Evolutionary conservation across 192 early-diverging fungal species (phyloP), one percentile per base, ranked within the genome.

Genomic region (Spizellomyces punctatus): DNA sequence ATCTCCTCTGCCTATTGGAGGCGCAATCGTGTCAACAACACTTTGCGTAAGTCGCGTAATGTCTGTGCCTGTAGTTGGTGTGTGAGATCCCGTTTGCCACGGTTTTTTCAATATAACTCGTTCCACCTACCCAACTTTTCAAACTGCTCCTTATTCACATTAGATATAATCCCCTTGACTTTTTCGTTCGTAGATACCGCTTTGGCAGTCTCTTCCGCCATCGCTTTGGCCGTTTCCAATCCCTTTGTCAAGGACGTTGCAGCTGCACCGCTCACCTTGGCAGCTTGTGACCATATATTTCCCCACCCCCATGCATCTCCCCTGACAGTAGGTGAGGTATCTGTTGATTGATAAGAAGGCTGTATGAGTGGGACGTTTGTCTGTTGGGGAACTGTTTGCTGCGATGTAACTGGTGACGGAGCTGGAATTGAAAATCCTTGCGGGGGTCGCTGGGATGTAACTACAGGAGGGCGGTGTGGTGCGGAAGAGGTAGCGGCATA

Each of bases 121-220:
- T 65, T 16, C 16, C 21, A 73, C 59, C 8, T 60, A 76, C 81
- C 76, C 8, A 79, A 27, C 50, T 79, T 82, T 22, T 70, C 76
- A 45, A 82, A 58, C 46, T 76, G 73, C 48, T 82, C 81, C 45
- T 67, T 76, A 47, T 79, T 82, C 10, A 78, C 72, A 27, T 73
- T 75, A 10, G 60, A 60, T 44, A 74, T 73, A 47, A 83, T 68
- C 9, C 77, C 78, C 61, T 83, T 83, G 27, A 83, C 74, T n/a
- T 63, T 74, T 19, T 79, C 82, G 36, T 73, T 77, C 61, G 60
- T 57, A 6, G 76, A 58, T 10, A 83, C 76, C 12, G 70, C 71
- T 46, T 76, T 72, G 22, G 74, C 69, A 14, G 82, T 78, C 55
- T 83, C 78, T 58, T 80, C 82, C 8, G 79, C 82, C 69, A 83